These are phyloP conservation scores for Poronia punctata DNA, from an alignment of 495 filamentous ascomycete species.

Conservation along the genomic window DNA sequence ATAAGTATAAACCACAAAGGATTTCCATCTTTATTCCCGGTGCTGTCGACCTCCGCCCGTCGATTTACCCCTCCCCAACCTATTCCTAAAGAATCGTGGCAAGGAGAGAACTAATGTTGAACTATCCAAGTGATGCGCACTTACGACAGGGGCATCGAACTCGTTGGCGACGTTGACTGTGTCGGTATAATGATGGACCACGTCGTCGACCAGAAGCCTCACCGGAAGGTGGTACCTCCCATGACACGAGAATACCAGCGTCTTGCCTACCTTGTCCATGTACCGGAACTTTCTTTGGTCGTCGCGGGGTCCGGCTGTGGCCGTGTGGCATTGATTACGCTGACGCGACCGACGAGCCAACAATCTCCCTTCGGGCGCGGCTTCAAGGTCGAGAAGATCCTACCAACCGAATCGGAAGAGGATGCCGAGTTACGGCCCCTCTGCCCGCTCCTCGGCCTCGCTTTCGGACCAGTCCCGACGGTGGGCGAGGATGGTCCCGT, in stretches of 20 bases:
- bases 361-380: slow-evolving; percentile 20
- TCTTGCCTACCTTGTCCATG: slow-evolving; percentile 66
- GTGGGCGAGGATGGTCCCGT: slow-evolving; percentile 38
- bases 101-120: background rate
- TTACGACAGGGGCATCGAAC: slow-evolving; percentile 50
- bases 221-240: slow-evolving; percentile 19
- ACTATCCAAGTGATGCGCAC: slow-evolving; percentile 50
- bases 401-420: slow-evolving; percentile 36
- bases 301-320: slow-evolving; percentile 68
- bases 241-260: slow-evolving; percentile 49
- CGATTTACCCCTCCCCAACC: background rate
- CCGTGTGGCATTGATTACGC: slow-evolving; percentile 63
- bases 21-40: no score
- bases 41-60: background rate
- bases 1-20: no score
- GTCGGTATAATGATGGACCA: slow-evolving; percentile 36
- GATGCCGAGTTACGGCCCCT: slow-evolving; percentile 26
- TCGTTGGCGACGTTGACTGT: slow-evolving; percentile 40
- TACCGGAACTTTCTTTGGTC: slow-evolving; percentile 74
- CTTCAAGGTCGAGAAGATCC: slow-evolving; percentile 37
- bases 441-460: slow-evolving; percentile 36
- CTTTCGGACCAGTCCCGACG: slow-evolving; percentile 36
- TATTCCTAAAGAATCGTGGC: background rate
- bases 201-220: slow-evolving; percentile 35
- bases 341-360: slow-evolving; percentile 45